Percentiles rank a stretch among this genome's conserved stretches.
Conservation (phyloP, 2,329 filamentous ascomycete genomes). For the Verticillium albo-atrum region DNA sequence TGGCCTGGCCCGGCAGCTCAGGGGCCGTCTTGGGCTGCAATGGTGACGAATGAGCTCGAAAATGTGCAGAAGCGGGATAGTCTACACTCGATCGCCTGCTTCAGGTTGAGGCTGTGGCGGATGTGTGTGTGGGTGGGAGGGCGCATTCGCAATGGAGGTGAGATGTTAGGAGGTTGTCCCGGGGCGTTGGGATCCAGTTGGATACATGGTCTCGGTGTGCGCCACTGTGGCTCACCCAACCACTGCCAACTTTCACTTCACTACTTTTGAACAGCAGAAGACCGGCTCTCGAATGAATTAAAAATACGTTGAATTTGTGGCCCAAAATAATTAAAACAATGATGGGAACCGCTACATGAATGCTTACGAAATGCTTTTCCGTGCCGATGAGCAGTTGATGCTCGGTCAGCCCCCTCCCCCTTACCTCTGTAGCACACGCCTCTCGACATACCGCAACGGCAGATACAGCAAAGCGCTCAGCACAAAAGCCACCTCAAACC, state of each 20-base stretch:
- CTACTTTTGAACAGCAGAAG: too few species aligned
- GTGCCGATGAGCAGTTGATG: neutral
- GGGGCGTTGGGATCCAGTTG: too few species aligned
- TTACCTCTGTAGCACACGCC: constrained; percentile 15
- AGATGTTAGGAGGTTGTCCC: neutral
- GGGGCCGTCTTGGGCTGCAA: neutral
- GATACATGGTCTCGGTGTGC: too few species aligned
- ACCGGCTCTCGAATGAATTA: too few species aligned
- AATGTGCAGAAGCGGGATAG: neutral
- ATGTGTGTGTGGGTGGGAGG: neutral
- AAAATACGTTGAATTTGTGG: too few species aligned
- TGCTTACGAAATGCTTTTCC: neutral
- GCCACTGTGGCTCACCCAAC: too few species aligned
- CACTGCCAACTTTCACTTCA: too few species aligned
- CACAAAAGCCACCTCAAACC: constrained; percentile 59
- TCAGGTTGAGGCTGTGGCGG: neutral
- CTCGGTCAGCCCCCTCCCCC: neutral
- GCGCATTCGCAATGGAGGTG: neutral
- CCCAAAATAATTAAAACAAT: too few species aligned
- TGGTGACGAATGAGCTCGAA: neutral
- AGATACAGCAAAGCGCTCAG: constrained; percentile 43
- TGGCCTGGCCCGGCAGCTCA: neutral
- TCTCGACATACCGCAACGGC: constrained; percentile 42
- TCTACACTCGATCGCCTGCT: neutral
- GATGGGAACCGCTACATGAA: too few species aligned